Evolutionary conservation across 2,329 filamentous ascomycete species (phyloP), one percentile per base, ranked within the genome.

Genomic region (Paecilomyces sp.): DNA sequence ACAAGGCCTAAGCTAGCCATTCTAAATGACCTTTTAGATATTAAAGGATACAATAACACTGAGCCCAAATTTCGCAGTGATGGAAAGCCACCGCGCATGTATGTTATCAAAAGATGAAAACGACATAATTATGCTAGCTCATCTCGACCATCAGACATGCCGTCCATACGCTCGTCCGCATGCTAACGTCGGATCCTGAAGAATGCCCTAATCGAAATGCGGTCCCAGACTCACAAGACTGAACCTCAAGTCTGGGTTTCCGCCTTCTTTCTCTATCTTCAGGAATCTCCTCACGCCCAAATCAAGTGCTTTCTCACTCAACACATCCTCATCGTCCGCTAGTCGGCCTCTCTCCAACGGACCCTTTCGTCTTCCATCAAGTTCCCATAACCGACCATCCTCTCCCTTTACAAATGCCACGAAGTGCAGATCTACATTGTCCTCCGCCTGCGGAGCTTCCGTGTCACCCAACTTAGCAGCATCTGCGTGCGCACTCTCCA

Each of bases 341-440:
- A 92, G 72, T 52, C 76, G 69, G 0, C 88, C 88, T 13, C 90
- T 80, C 64, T 91, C 84, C 54, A 93, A 75, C 0, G 90, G 90
- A 0, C 90, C 90, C 66, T 88, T 88, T 55, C 88, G 80, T 24
- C 82, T 74, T 0, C 91, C 91, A 74, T 95, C 91, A 68, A 95
- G 74, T 77, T 95, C 91, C 86, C 89, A 95, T 51, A 95, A 79
- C 6, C 83, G 83, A 58, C 88, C 88, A 72, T 89, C 86, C 57
- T 76, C 77, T 1, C 82, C 84, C 79, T 92, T 94, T 57, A 94
- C 89, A 75, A 97, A 99, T 70, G 91, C 94, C 54, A 97, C 93
- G 73, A 96, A 97, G 79, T 99, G 94, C 67, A 97, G 80, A 71
- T 97, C 93, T n/a, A 96, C 82, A 66, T 88, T 84, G 68, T 90